Percentiles rank a stretch among this genome's conserved stretches.
Evolutionary conservation across 2,329 filamentous ascomycete species (phyloP).

Genomic region (Phoma sp.): DNA sequence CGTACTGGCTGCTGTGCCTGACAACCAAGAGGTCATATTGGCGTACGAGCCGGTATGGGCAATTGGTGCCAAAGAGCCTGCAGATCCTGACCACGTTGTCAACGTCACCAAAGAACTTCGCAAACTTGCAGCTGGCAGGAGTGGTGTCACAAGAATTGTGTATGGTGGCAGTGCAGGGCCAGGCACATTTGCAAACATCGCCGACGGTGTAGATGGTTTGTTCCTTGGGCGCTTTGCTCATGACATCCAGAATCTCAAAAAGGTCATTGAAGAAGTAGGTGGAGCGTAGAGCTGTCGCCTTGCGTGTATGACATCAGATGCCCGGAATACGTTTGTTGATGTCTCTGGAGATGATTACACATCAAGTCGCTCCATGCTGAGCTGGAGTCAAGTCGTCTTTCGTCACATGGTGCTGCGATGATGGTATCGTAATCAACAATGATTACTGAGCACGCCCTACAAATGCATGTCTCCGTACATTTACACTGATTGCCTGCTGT

Average conservation of each 20-base stretch:
- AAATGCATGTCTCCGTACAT: neutral
- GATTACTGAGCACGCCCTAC: constrained; percentile 6
- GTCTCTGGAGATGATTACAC: neutral
- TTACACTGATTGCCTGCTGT: neutral
- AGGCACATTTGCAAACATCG: constrained; percentile 73
- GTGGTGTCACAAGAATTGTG: constrained; percentile 70
- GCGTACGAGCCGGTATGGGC: constrained; percentile 93
- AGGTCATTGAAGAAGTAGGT: constrained; percentile 76
- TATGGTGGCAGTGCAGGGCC: constrained; percentile 87
- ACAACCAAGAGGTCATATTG: constrained; percentile 73
- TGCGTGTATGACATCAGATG: neutral
- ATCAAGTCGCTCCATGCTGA: neutral
- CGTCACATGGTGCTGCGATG: neutral
- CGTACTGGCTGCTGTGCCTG: constrained; percentile 67
- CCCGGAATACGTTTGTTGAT: neutral
- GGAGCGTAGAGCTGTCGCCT: constrained; percentile 31
- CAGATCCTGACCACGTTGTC: constrained; percentile 74
- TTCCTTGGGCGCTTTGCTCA: constrained; percentile 85
- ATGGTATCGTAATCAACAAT: constrained; percentile 3
- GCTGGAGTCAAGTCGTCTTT: neutral
- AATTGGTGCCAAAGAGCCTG: constrained; percentile 77
- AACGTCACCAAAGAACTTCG: constrained; percentile 72
- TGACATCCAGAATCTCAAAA: constrained; percentile 73
- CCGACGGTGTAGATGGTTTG: constrained; percentile 76
- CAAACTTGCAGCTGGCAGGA: constrained; percentile 60